Conservation (phyloP, 495 filamentous ascomycete genomes). For the Trichoderma asperelloides region DNA sequence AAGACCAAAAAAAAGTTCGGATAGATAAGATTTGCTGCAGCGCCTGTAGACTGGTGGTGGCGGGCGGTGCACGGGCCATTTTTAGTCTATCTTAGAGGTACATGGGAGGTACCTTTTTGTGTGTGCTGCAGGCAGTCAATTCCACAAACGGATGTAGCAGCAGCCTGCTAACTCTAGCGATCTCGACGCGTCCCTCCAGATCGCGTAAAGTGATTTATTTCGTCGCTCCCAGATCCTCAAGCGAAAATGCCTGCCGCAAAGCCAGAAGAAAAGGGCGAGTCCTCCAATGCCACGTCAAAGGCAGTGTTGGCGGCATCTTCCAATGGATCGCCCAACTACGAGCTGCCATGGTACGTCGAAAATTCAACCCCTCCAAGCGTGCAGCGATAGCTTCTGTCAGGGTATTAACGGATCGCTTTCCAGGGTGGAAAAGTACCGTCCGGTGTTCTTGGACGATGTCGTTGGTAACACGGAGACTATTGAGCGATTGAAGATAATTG, state of each 20-base stretch:
- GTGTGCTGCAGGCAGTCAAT: background rate
- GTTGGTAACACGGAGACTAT: conserved; percentile 97
- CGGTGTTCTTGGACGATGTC: conserved; percentile 87
- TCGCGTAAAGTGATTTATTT: conserved; percentile 4
- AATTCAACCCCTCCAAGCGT: conserved; percentile 6
- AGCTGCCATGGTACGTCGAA: conserved; percentile 76
- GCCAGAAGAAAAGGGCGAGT: conserved; percentile 51
- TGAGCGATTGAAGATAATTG: conserved; percentile 96
- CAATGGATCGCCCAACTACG: conserved; percentile 59
- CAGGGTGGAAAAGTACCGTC: conserved; percentile 98
- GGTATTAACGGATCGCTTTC: conserved; percentile 9
- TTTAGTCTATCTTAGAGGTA: background rate
- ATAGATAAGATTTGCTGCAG: background rate
- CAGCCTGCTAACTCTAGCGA: conserved; percentile 13
- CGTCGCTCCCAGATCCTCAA: background rate
- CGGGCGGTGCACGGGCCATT: background rate
- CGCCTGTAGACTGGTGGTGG: background rate
- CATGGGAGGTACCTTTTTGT: background rate
- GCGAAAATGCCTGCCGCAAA: conserved; percentile 34
- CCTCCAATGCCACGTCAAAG: conserved; percentile 63
- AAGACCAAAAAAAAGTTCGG: background rate
- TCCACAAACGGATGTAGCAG: background rate
- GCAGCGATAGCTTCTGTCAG: background rate
- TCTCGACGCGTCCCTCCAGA: conserved; percentile 5
- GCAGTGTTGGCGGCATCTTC: conserved; percentile 57